Percentiles rank a stretch among this genome's conserved stretches.
Evolutionary conservation across 495 filamentous ascomycete genomes (phyloP).

Genomic region (Astrothelium macrocarpum): DNA sequence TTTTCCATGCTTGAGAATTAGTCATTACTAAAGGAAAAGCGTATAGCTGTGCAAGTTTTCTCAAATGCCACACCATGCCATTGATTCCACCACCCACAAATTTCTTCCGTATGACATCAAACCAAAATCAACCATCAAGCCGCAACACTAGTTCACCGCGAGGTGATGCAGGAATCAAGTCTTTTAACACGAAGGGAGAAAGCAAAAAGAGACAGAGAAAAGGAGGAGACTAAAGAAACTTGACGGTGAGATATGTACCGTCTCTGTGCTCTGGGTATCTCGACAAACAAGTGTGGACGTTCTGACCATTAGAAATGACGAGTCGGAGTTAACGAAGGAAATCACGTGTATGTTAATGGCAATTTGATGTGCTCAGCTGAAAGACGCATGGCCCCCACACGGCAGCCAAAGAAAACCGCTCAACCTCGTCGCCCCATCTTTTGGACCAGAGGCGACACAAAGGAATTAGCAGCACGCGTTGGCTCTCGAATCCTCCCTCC

Average conservation of each 20-base stretch:
- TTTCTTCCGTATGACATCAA: background rate
- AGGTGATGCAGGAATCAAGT: background rate
- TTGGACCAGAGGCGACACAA: background rate
- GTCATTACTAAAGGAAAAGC: background rate
- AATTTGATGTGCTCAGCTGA: background rate
- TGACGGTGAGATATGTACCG: background rate
- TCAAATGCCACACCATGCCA: background rate
- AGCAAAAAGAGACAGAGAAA: background rate
- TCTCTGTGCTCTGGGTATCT: conserved; percentile 3
- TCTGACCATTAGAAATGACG: background rate
- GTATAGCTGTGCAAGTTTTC: background rate
- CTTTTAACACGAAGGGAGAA: background rate
- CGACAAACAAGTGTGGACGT: background rate
- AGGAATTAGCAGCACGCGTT: background rate
- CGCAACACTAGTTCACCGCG: background rate
- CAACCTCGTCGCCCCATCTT: background rate
- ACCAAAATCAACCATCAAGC: background rate
- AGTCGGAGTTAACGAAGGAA: background rate
- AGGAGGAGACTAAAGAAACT: background rate
- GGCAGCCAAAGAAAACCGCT: background rate
- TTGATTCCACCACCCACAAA: background rate
- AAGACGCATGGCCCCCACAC: background rate
- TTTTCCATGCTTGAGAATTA: background rate
- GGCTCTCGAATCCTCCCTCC: conserved; percentile 53
- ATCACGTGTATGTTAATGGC: background rate